Evolutionary conservation across 2,329 filamentous ascomycete species (phyloP), one percentile per base, ranked within the genome.

Genomic region (Fusarium secorum): DNA sequence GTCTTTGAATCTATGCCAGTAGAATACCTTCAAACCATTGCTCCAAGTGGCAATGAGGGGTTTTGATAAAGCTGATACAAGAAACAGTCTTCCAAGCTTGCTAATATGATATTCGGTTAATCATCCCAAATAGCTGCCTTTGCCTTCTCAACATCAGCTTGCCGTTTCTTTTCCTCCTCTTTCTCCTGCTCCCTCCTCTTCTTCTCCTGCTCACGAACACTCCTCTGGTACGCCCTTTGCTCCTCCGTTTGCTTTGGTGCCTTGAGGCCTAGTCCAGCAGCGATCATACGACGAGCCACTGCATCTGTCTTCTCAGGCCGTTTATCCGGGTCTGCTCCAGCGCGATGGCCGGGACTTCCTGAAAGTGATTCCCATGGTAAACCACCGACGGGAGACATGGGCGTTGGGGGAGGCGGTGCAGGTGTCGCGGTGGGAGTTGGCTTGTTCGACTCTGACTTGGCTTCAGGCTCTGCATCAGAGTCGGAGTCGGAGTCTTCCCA

Each of bases 271-370:
- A 98, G 83, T 1, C 93, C 94, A 7, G 92, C 93, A 1, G 94
- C 94, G 79, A 99, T 98, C 88, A 99, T 87, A 64, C 96, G 86
- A 68, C 92, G 89, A 9, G 96, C 96, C 41, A 97, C 94, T 1
- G 94, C 93, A 67, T 97, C 97, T 68, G 95, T 97, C 85, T 97
- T 99, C 82, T 97, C 95, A 0, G 94, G 95, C 41, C 93, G 84
- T 60, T 74, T 72, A 6, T 65, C 49, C 14, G 71, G 35, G 9
- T 74, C 72, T 33, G 55, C 60, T n/a, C 48, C 52, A n/a, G 42
- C 45, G 20, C 41, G 36, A 36, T 41, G 56, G 30, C 55, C 66
- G 10, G 72, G 20, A 44, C 53, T n/a, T 58, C 71, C 60, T 69
- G 57, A 28, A 14, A 45, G 51, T 7, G 74, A 39, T 3, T 64